Evolutionary conservation across 345 rosid species (phyloP), one percentile per base, ranked within the genome.

Genomic region (Aegle marmelos): DNA sequence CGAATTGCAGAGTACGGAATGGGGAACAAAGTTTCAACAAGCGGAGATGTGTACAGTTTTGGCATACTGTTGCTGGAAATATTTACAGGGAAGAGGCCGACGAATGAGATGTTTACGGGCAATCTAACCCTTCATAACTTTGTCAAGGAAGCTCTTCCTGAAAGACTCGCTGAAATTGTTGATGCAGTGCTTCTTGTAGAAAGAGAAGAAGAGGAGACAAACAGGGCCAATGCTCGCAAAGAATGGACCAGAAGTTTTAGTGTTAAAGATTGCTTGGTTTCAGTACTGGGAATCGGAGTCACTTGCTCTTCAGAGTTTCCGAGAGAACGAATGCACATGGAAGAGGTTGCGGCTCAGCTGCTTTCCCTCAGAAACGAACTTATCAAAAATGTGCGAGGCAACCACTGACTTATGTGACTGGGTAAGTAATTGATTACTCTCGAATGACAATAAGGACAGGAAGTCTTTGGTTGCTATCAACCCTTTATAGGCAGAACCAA

Each of bases 61-160:
- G 85, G 87, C 4, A 80, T 86, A 6, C 69, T 86, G 3, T 59
- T 84, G 68, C 28, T 82, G 9, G 83, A 86, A 79, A 69, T 82
- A 70, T 68, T 86, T 45, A 74, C 82, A 0, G 66, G 85, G 25
- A 68, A 75, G 71, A 70, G 63, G 25, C 84, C 87, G 19, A 86
- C 82, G 0, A 68, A 82, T 34, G 76, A 77, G 7, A 57, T 53
- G 73, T 84, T 82, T 62, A 48, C 33, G 3, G 89, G 81, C 1
- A 72, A 75, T 17, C 36, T 76, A 4, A 80, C 25, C 65, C 41
- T 37, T 1, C 84, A 73, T 39, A 70, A 54, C 19, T 75, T 58
- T 76, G 76, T 69, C 0, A 72, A 68, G 61, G 58, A 5, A 8
- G 83, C 83, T 45, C 65, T 84, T 50, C 63, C 82, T 2, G 70